phyloP scores from a whole-genome alignment of 192 early-diverging fungal genomes.

The Backusella luteola region DNA sequence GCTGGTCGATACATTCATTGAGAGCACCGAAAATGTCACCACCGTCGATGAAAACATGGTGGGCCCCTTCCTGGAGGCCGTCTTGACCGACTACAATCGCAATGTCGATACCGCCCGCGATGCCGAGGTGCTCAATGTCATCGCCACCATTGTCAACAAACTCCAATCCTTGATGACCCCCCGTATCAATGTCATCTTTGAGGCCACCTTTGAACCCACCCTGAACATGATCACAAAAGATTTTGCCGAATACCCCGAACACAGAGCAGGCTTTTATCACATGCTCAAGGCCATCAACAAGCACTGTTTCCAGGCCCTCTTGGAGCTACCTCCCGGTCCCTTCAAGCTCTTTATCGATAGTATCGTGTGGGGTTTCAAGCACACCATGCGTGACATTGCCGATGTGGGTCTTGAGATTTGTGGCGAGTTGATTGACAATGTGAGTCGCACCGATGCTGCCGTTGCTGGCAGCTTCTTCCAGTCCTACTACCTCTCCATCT shows the following conservation, averaged over 20 bases:
- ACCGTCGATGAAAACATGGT: slow-evolving; percentile 83
- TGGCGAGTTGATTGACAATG: slow-evolving; percentile 86
- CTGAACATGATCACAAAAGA: slow-evolving; percentile 99
- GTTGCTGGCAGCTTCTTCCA: slow-evolving; percentile 90
- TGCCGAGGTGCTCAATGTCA: slow-evolving; percentile 91
- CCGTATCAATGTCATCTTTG: slow-evolving; percentile 83
- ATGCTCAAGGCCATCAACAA: slow-evolving; percentile 88
- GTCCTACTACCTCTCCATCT: slow-evolving; percentile 83
- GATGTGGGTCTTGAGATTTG: slow-evolving; percentile 88
- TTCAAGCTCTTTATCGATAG: slow-evolving; percentile 95
- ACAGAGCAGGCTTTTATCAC: slow-evolving; percentile 93
- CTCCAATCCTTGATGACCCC: slow-evolving; percentile 82
- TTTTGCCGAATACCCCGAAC: slow-evolving; percentile 96
- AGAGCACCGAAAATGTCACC: slow-evolving; percentile 81
- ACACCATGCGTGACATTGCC: slow-evolving; percentile 97
- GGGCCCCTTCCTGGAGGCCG: slow-evolving; percentile 86
- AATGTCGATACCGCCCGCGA: slow-evolving; percentile 90
- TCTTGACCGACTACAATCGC: slow-evolving; percentile 84
- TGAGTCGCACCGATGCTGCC: slow-evolving; percentile 67
- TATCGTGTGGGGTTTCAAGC: slow-evolving; percentile 98
- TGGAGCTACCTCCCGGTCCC: slow-evolving; percentile 77
- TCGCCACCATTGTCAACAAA: slow-evolving; percentile 83
- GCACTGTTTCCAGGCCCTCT: slow-evolving; percentile 89
- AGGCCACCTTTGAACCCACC: slow-evolving; percentile 94
- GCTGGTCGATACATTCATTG: slow-evolving; percentile 91